Percentiles rank a stretch among this genome's conserved stretches.
These are phyloP conservation scores for Phytophthora pseudosyringae DNA, from an alignment of 352 stramenopile genomes.

Conservation along the genomic window DNA sequence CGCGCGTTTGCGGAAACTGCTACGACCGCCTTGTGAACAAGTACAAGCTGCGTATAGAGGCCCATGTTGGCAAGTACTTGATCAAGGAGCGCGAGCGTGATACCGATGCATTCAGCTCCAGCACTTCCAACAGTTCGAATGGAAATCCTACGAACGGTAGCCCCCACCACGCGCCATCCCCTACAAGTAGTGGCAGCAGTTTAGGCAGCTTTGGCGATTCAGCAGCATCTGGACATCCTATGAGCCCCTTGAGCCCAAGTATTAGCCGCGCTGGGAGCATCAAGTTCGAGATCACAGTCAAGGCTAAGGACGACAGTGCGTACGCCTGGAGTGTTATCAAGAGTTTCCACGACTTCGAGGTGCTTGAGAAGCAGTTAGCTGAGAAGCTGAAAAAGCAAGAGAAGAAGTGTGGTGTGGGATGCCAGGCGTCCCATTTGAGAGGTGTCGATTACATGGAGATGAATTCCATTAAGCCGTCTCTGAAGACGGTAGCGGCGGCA, in stretches of 20 bases:
- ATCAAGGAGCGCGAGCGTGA: conserved; percentile 53
- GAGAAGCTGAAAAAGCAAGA: conserved; percentile 80
- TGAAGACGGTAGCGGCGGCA: conserved; percentile 48
- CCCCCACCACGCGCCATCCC: neutral
- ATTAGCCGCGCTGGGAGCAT: conserved; percentile 19
- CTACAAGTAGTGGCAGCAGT: conserved; percentile 19
- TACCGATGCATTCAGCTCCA: conserved; percentile 31
- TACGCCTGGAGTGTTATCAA: conserved; percentile 78
- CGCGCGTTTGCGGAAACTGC: conserved; percentile 70
- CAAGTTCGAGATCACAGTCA: conserved; percentile 71
- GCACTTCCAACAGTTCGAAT: conserved; percentile 13
- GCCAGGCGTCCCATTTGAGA: conserved; percentile 59
- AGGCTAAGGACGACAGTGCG: conserved; percentile 55
- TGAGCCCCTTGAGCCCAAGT: conserved; percentile 17
- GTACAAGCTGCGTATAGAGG: conserved; percentile 73
- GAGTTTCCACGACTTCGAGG: conserved; percentile 73
- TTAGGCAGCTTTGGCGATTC: conserved; percentile 3
- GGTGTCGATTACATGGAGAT: conserved; percentile 80
- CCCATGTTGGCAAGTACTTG: conserved; percentile 77
- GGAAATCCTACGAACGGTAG: conserved; percentile 9
- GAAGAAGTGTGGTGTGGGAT: conserved; percentile 58
- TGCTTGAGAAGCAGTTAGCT: conserved; percentile 66
- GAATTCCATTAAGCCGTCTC: conserved; percentile 45
- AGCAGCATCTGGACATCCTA: conserved; percentile 3
- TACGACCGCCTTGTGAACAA: conserved; percentile 67